Base-by-base conservation (phyloP, 2,329 filamentous ascomycete species). In the Fusarium subtropicale region DNA sequence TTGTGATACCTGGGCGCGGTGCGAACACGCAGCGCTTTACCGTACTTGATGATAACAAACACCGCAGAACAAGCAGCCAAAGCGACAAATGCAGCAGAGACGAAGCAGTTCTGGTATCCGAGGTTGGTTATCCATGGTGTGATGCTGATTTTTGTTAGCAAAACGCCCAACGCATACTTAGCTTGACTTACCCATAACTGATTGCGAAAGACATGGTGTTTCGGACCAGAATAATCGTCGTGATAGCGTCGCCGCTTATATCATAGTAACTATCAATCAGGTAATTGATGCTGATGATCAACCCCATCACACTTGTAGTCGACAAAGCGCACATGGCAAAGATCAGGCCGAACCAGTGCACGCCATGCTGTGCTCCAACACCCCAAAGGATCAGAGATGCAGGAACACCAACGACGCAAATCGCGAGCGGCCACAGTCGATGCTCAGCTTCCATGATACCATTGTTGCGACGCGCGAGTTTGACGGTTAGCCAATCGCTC, bases 1-100 rank as follows among this genome's bases (percentile, higher is more conserved):
- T 65, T 50, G 31, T 46, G 48, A 20, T 71, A 74, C 16, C 64
- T 64, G 2, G 33, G 9, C 2, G 70, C 62, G 18, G 64, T 74
- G 30, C 53, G 63, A 12, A 60, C 47, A 5, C 77, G 68, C 10
- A 77, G 52, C 4, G 24, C 38, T 66, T 79, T 79, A 2, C 86
- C 86, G 60, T 77, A 87, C 67, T 79, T 83, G 13, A 87, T 80
- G 69, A 87, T 81, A 2, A 81, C 46, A 13, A 86, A 75, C 69
- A 81, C 79, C 16, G 79, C 80, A 31, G 81, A 71, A 24, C 80
- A 77, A 47, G 80, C 78, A 7, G 75, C 78, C 56, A 83, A 64
- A 1, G 76, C 79, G 61, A 82, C 63, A 11, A 82, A 81, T 0
- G 80, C 82, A 4, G 78, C 75, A 13, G 82, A 79, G 41, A 84